Base-by-base conservation (phyloP, 306 rosid genomes). In the Geum urbanum region DNA sequence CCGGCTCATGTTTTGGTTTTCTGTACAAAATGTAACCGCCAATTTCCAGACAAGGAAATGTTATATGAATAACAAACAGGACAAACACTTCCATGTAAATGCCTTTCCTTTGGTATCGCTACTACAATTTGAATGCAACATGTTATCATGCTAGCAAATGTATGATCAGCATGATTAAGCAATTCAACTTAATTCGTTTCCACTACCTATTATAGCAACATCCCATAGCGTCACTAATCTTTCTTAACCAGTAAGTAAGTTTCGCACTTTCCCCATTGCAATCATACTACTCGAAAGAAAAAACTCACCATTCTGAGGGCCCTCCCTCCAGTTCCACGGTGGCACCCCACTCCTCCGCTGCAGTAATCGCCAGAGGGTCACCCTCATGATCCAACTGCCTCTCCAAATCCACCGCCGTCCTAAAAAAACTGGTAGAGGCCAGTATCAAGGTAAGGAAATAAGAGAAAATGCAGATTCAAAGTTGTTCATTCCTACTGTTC, bases 301-400 rank as follows among this genome's bases (percentile, higher is more conserved):
- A 32, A 32, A 32, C 77, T 85, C 74, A 89, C 92, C 96, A 73
- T 85, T 89, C 77, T 83, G 92, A 32, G 92, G 84, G 64, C 92
- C 78, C 66, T 89, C 96, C 78, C 96, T 89, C 96, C 92, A 89
- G 74, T 87, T 89, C 96, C 96, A 89, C 52, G 90, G 92, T 60
- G 92, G 96, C 74, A 89, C 96, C 67, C 88, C 92, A 64, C 77
- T 77, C 37, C 37, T 87, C 90, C 54, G 89, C 92, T 32, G 90
- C 24, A 8, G 96, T 79, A 70, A 89, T 89, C 71, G 96, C 90
- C 48, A 89, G 90, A 70, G 96, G 96, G 72, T 85, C 92, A 50
- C 92, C 92, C 27, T 87, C 96, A 79, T 89, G 92, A 77, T 85
- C 96, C 79, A 87, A 61, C 74, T 88, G 78, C 77, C 96, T 89